phyloP scores from a whole-genome alignment of 306 rosid genomes.

The Prunus dulcis region DNA sequence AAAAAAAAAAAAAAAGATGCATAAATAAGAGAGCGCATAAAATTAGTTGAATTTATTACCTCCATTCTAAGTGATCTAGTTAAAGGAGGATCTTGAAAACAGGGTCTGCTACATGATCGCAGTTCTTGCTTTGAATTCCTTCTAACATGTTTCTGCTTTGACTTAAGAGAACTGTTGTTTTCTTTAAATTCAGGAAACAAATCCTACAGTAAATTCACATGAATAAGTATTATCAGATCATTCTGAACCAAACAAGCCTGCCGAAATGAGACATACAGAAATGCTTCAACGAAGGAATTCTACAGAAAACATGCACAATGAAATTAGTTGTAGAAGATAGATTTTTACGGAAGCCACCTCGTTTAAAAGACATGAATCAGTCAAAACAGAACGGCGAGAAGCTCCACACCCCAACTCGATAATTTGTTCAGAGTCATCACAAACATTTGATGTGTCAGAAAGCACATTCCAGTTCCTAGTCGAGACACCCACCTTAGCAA shows the following conservation, averaged over 20 bases:
- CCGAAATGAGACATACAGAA: not conserved
- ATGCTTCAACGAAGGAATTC: not conserved
- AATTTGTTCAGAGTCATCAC: constrained; percentile 28
- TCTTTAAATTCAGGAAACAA: constrained; percentile 18
- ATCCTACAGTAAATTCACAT: constrained; percentile 18
- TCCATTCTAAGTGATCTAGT: constrained; percentile 9
- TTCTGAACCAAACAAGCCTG: not conserved
- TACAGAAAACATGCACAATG: not conserved
- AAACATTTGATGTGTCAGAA: constrained; percentile 26
- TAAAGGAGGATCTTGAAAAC: constrained; percentile 24
- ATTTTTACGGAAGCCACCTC: constrained; percentile 41
- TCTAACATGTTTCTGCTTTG: constrained; percentile 15
- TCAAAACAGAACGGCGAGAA: constrained; percentile 31
- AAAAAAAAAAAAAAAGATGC: not conserved
- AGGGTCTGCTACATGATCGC: constrained; percentile 15
- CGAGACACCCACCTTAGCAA: constrained; percentile 25
- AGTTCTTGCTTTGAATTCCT: constrained; percentile 22
- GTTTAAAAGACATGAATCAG: constrained; percentile 35
- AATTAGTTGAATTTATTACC: constrained; percentile 18
- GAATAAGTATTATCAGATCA: not conserved
- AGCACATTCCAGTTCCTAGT: constrained; percentile 29
- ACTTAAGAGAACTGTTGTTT: constrained; percentile 11
- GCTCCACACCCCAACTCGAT: constrained; percentile 25
- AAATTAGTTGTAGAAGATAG: not conserved
- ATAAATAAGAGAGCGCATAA: not conserved